Percentiles rank a stretch among this genome's conserved stretches.
Conservation (phyloP, 2,329 filamentous ascomycete species). For the Claviceps paspali region DNA sequence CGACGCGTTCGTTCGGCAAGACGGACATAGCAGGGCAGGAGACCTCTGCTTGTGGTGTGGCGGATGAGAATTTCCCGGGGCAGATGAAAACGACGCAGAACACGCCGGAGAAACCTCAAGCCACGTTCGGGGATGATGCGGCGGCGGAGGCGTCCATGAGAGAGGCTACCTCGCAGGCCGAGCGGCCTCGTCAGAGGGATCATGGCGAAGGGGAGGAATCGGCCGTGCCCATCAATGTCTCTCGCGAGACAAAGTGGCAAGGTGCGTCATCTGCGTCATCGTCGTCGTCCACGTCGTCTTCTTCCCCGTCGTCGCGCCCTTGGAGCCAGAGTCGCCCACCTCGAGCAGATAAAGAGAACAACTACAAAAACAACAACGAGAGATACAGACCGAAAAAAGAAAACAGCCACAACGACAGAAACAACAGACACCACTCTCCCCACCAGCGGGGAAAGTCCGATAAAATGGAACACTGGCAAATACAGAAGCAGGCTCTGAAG, state of each 20-base stretch:
- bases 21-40: not conserved
- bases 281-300: not conserved
- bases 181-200: not conserved
- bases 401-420: not conserved
- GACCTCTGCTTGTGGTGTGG: not conserved
- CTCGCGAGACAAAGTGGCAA: not conserved
- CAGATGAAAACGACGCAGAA: not conserved
- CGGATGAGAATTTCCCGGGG: not conserved
- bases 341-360: not conserved
- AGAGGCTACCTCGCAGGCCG: not conserved
- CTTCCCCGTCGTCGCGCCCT: not conserved
- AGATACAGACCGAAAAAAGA: no score
- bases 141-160: no score
- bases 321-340: not conserved
- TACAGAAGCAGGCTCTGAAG: slow-evolving; percentile 59
- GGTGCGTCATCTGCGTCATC: not conserved
- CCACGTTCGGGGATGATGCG: not conserved
- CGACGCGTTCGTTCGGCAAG: not conserved
- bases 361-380: not conserved
- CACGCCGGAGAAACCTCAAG: not conserved
- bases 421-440: not conserved
- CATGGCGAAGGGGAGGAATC: not conserved
- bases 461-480: slow-evolving; percentile 44
- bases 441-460: no score
- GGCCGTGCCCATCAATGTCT: not conserved